These are phyloP conservation scores for Nicotiana sylvestris DNA, from an alignment of 257 asterid genomes.

Conservation along the genomic window DNA sequence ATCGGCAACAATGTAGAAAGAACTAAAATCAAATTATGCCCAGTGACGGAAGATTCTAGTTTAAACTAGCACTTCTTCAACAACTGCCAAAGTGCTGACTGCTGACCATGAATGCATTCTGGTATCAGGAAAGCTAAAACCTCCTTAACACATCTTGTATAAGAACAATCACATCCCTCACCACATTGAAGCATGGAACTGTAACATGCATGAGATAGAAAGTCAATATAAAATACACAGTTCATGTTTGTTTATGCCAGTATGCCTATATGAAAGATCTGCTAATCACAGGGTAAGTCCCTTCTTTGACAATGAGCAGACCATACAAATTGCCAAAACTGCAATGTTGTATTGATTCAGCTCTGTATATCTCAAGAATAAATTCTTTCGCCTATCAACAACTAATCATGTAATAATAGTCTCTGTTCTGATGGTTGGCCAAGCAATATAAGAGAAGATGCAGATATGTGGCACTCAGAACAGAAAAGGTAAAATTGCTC, in stretches of 20 bases:
- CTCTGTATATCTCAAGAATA: background rate
- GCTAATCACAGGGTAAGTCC: background rate
- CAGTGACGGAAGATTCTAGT: background rate
- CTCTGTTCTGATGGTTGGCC: slow-evolving; percentile 3
- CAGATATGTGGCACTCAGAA: background rate
- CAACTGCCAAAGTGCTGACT: background rate
- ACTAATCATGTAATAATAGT: background rate
- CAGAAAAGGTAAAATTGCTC: background rate
- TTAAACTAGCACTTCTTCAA: slow-evolving; percentile 1
- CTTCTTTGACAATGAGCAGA: background rate
- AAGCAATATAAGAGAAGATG: background rate
- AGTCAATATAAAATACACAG: background rate
- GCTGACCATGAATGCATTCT: background rate
- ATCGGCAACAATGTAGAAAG: background rate
- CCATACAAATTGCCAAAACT: background rate
- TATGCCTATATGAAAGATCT: background rate
- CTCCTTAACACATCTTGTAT: background rate
- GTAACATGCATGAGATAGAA: background rate
- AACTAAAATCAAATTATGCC: background rate
- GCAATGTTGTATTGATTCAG: background rate
- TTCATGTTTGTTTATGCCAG: background rate
- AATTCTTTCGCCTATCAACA: background rate
- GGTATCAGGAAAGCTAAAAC: background rate
- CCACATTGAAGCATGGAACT: background rate
- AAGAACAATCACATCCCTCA: background rate